Percentiles rank a stretch among this genome's conserved stretches.
Conservation (phyloP, 1,284 basidiomycete genomes). For the Apiotrichum akiyoshidainum region DNA sequence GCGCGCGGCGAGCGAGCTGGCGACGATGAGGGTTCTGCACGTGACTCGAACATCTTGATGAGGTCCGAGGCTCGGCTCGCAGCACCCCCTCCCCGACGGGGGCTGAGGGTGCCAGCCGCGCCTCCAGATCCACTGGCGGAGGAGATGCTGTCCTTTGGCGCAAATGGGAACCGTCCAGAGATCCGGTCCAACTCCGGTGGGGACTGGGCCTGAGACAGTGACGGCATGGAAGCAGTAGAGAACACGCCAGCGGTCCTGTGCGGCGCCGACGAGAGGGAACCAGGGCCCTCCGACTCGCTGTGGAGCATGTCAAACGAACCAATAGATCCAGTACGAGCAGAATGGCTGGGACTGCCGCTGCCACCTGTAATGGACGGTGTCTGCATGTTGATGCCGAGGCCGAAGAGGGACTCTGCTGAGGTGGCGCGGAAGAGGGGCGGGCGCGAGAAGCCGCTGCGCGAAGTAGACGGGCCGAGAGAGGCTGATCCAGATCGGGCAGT, state of each 20-base stretch:
- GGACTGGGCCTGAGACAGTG: neutral
- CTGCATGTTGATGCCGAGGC: slow-evolving; percentile 11
- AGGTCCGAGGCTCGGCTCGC: slow-evolving; percentile 5
- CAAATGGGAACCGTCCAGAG: neutral
- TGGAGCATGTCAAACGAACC: neutral
- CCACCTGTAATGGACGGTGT: no score
- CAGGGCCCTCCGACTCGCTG: neutral
- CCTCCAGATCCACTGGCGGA: neutral
- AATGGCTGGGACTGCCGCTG: neutral
- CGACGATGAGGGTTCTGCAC: neutral
- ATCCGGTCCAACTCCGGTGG: neutral
- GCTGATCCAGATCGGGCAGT: no score
- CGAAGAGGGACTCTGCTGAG: neutral
- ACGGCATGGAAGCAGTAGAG: neutral
- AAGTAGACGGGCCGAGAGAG: neutral
- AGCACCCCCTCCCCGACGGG: neutral
- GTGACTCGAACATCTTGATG: slow-evolving; percentile 11
- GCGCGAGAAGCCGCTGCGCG: neutral
- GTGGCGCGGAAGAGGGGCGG: neutral
- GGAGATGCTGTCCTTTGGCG: neutral
- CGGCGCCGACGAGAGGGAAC: neutral
- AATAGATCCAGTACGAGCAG: no score
- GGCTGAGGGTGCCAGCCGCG: neutral
- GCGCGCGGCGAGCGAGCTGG: neutral
- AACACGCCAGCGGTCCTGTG: neutral